Evolutionary conservation across 192 early-diverging fungal genomes (phyloP).

Genomic region (Umbelopsis ramanniana): DNA sequence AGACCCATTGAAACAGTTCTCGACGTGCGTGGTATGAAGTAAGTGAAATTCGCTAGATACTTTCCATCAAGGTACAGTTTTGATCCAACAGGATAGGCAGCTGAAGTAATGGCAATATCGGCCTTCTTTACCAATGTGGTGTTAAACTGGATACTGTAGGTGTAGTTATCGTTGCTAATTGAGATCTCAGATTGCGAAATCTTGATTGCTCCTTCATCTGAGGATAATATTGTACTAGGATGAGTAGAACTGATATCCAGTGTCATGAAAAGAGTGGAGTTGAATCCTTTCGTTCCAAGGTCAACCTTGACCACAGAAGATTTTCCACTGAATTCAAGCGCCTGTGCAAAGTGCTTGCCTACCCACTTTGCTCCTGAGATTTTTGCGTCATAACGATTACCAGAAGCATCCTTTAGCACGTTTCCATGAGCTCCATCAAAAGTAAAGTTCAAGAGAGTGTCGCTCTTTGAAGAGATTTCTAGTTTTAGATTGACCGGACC

Average conservation of each 20-base stretch:
- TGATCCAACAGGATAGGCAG: slow-evolving; percentile 12
- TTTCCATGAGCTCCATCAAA: slow-evolving; percentile 43
- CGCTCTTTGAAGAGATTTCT: slow-evolving; percentile 48
- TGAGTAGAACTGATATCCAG: not conserved
- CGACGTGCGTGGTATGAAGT: slow-evolving; percentile 3
- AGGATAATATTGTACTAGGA: not conserved
- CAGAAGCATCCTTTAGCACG: slow-evolving; percentile 34
- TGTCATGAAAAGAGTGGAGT: not conserved
- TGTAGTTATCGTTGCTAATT: slow-evolving; percentile 20
- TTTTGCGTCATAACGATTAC: slow-evolving; percentile 46
- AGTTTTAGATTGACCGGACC: slow-evolving; percentile 44
- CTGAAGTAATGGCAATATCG: slow-evolving; percentile 12
- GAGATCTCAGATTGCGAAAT: not conserved
- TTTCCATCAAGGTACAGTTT: slow-evolving; percentile 14
- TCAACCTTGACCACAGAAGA: not conserved
- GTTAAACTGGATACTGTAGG: slow-evolving; percentile 11
- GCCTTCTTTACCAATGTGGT: not conserved
- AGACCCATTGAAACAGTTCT: slow-evolving; percentile 11
- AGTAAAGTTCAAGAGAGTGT: slow-evolving; percentile 45
- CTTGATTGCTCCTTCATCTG: not conserved
- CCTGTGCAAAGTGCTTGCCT: not conserved
- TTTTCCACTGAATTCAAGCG: not conserved
- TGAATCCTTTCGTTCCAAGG: slow-evolving; percentile 19
- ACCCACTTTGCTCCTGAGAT: slow-evolving; percentile 17
- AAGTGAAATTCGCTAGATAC: slow-evolving; percentile 9